phyloP scores from a whole-genome alignment of 306 rosid genomes.

The Cicer judaicum region DNA sequence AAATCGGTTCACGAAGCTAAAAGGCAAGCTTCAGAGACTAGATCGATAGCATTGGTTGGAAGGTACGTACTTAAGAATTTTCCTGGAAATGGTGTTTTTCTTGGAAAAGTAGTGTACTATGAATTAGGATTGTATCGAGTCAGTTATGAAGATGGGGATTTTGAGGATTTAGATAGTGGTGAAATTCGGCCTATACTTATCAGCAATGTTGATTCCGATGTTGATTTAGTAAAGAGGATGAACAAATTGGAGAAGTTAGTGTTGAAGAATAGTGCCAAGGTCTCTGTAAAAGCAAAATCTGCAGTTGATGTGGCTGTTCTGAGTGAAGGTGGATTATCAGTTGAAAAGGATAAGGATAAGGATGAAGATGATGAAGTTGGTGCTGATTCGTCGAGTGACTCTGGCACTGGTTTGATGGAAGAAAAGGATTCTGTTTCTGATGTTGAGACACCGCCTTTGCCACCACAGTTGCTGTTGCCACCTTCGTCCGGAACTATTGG shows the following conservation, averaged over 20 bases:
- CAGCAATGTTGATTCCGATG: constrained; percentile 50
- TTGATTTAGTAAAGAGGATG: constrained; percentile 53
- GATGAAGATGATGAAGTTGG: constrained; percentile 49
- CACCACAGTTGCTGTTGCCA: constrained; percentile 64
- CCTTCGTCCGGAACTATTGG: constrained; percentile 82
- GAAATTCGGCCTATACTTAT: constrained; percentile 72
- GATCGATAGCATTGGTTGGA: constrained; percentile 65
- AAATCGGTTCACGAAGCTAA: constrained; percentile 54
- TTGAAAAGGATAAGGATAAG: constrained; percentile 46
- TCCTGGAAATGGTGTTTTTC: constrained; percentile 58
- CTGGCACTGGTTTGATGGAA: constrained; percentile 34
- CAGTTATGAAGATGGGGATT: constrained; percentile 83
- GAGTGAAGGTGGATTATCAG: constrained; percentile 45
- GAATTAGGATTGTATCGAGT: constrained; percentile 74
- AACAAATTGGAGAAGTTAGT: constrained; percentile 56
- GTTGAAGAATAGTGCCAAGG: constrained; percentile 30
- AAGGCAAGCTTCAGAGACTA: constrained; percentile 51
- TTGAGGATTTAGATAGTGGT: constrained; percentile 80
- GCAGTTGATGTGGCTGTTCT: constrained; percentile 45
- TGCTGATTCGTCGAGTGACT: constrained; percentile 57
- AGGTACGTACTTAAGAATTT: constrained; percentile 74
- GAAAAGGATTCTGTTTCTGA: constrained; percentile 47
- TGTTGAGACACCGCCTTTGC: constrained; percentile 47
- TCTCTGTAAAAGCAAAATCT: constrained; percentile 32
- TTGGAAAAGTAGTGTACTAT: constrained; percentile 78